Evolutionary conservation across 179 eudicot genomes (phyloP), one percentile per base, ranked within the genome.

Genomic region (Gypsophila paniculata): DNA sequence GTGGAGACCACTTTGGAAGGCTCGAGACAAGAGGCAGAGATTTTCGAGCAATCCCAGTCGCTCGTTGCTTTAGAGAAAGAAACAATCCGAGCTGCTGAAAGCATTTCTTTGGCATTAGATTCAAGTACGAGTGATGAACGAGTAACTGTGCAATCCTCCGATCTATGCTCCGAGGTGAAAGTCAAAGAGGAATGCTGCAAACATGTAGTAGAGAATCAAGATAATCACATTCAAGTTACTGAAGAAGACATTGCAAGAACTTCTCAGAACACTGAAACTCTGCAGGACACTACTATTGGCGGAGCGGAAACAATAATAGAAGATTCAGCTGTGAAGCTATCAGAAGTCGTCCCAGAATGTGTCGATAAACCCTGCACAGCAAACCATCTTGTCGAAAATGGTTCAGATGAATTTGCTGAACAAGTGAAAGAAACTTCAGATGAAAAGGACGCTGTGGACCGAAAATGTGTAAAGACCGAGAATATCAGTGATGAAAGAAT

Each of bases 191-290:
- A 38, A 42, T 36, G 3, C 21, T 38, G 55, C 60, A 65, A 52
- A 48, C 73, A 36, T 51, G 29, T 51, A 11, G 13, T 52, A 10
- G 51, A 73, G 39, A 65, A 65, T 64, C 78, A 25, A 51, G 34
- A 44, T 48, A 52, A 60, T 48, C 2, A 49, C 67, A n/a, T 61
- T 48, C 34, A 13, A 63, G 51, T 48, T 44, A 15, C 57, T 22
- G 51, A 62, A 44, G 65, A 60, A 64, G 57, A 34, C 4, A 25
- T 29, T 51, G 51, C 48, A 18, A 19, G 49, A 38, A 13, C 42
- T 23, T 46, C 61, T 59, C 34, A 53, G 23, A 8, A 19, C 46
- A 39, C 14, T 48, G 65, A 53, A 21, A 44, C 23, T 70, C 34
- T 48, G 19, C 12, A 36, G 65, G 68, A 72, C n/a, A 39, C 6